Base-by-base conservation (phyloP, 148 eudicot genomes). In the Selenicereus undatus region DNA sequence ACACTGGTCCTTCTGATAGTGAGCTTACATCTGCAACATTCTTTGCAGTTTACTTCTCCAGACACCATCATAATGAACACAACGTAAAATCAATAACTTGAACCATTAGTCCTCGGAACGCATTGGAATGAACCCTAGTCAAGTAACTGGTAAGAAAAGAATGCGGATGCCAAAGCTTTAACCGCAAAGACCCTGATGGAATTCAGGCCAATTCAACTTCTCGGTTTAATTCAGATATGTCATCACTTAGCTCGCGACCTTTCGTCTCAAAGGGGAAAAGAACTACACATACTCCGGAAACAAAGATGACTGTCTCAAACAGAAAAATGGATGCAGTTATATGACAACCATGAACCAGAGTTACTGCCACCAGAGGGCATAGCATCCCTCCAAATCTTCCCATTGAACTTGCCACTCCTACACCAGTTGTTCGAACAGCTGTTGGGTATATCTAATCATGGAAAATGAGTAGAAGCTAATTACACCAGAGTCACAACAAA, bases 311-410 rank as follows among this genome's bases (percentile, higher is more conserved):
- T 21, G 88, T 43, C 86, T 91, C 93, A 77, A 95, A 95, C 18
- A 95, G 82, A 84, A 88, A 65, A 76, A 95, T 81, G 81, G 97
- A 92, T 54, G 88, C 82, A 81, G 93, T 85, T 74, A 81, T 88
- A 85, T 93, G 97, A 85, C 99, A 95, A 45, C 87, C 86, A 75
- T 90, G 93, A 72, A 93, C 86, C 87, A 93, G 80, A 62, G 88
- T 89, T 8, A 93, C 97, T 45, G 98, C 99, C 54, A 96, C 98
- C 52, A 93, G 91, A 80, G 99, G 99, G 84, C 95, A 92, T 39
- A 87, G 71, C 93, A 96, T 96, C 84, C 99, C 97, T 22, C 95
- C 97, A 29, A 96, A 85, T 87, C 99, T 87, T 79, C 98, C 99
- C 83, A 95, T 84, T 0, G 97, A 88, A 72, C 91, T 89, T 36